These are phyloP conservation scores for Wolfiporia cocos DNA, from an alignment of 1,284 basidiomycete species.

Conservation along the genomic window DNA sequence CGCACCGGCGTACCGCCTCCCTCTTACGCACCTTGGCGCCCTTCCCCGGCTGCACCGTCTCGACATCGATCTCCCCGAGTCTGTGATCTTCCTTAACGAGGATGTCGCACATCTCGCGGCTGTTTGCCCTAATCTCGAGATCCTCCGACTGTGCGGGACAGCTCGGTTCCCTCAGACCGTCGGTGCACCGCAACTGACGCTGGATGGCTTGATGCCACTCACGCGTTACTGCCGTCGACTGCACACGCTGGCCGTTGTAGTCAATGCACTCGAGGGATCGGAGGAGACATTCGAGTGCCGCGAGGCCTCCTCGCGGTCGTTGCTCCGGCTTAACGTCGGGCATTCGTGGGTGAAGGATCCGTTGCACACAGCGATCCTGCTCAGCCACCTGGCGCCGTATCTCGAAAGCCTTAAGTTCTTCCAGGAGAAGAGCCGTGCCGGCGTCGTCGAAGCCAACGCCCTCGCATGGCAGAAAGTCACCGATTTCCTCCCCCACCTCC, in stretches of 20 bases:
- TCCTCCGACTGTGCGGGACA: slow-evolving; percentile 56
- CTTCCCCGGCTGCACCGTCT: slow-evolving; percentile 50
- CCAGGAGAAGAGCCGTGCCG: slow-evolving; percentile 66
- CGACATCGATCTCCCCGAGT: slow-evolving; percentile 72
- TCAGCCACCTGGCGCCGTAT: slow-evolving; percentile 69
- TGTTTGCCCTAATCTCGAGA: slow-evolving; percentile 61
- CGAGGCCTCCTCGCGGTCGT: slow-evolving; percentile 50
- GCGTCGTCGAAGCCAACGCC: slow-evolving; percentile 59
- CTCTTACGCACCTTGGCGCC: slow-evolving; percentile 49
- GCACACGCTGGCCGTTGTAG: slow-evolving; percentile 57
- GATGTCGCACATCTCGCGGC: slow-evolving; percentile 53
- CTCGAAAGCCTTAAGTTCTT: slow-evolving; percentile 67
- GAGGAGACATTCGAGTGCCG: slow-evolving; percentile 39
- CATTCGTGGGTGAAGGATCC: slow-evolving; percentile 67
- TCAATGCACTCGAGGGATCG: slow-evolving; percentile 46
- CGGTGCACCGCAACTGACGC: slow-evolving; percentile 37
- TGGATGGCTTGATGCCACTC: slow-evolving; percentile 52
- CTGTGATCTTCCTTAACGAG: slow-evolving; percentile 51
- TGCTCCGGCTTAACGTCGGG: slow-evolving; percentile 63
- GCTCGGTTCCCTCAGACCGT: slow-evolving; percentile 52
- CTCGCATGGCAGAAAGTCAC: slow-evolving; percentile 60
- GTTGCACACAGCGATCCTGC: slow-evolving; percentile 57
- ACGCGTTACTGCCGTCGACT: slow-evolving; percentile 50
- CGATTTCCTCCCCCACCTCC: slow-evolving; percentile 64
- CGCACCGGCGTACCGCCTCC: slow-evolving; percentile 37